Conservation (phyloP, 345 rosid genomes). For the Hibiscus syriacus region DNA sequence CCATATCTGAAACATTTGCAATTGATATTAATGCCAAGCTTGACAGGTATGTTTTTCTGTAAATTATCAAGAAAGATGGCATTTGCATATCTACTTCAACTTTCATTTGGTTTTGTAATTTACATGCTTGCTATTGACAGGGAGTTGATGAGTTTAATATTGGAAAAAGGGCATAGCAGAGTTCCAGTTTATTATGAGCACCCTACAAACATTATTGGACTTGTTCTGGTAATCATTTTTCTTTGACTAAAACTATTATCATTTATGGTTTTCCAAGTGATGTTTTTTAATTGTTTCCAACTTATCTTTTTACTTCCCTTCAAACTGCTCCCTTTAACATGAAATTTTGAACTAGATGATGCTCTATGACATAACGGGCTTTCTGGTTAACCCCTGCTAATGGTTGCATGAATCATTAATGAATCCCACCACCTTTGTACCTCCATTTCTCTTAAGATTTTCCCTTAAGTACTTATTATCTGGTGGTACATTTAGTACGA, state of each 20-base stretch:
- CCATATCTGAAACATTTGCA: no score
- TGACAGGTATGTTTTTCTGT: conserved; percentile 46
- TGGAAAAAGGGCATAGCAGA: no score
- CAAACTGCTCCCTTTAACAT: no score
- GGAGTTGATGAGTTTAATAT: conserved; percentile 30
- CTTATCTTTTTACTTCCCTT: background rate
- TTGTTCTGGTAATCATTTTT: conserved; percentile 48
- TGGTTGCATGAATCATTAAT: background rate
- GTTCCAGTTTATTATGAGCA: no score
- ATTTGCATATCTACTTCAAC: no score
- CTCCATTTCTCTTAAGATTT: background rate
- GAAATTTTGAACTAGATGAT: background rate
- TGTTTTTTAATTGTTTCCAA: background rate
- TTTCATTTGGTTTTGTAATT: conserved; percentile 24
- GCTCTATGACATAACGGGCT: background rate
- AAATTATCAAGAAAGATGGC: background rate
- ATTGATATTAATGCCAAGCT: no score
- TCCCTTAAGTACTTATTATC: background rate
- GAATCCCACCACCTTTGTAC: no score
- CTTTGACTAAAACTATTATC: background rate
- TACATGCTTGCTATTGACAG: conserved; percentile 4
- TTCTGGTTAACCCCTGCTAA: background rate
- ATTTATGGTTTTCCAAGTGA: background rate
- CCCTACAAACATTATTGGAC: no score
- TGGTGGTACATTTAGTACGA: no score